Evolutionary conservation across 352 stramenopile genomes (phyloP).

Genomic region (Globisporangium irregulare): DNA sequence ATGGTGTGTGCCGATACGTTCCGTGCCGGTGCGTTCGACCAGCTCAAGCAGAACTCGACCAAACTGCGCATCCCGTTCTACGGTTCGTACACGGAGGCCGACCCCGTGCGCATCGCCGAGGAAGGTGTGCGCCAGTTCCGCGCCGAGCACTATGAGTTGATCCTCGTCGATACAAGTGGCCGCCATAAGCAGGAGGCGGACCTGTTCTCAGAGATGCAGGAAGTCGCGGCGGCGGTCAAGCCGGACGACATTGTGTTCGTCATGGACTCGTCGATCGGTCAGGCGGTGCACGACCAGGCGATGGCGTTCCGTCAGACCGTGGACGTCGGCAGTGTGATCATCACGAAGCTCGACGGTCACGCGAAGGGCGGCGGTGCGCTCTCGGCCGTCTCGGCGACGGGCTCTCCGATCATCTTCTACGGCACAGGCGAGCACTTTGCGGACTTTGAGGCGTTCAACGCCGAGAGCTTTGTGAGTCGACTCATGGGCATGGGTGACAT

Average conservation of each 20-base stretch:
- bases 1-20: conserved; percentile 99
- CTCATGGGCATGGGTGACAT: conserved; percentile 98
- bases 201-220: conserved; percentile 99
- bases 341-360: conserved; percentile 99
- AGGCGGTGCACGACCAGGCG: conserved; percentile 97
- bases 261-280: conserved; percentile 99
- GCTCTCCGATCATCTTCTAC: conserved; percentile 98
- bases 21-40: conserved; percentile 97
- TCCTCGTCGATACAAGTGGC: conserved; percentile 99
- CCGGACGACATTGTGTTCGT: conserved; percentile 99
- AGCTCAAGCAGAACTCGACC: conserved; percentile 99
- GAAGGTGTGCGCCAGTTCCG: conserved; percentile 97
- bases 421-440: conserved; percentile 98
- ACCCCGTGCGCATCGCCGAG: conserved; percentile 97
- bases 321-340: conserved; percentile 97
- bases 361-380: conserved; percentile 98
- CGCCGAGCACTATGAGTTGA: conserved; percentile 97
- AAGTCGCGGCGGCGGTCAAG: conserved; percentile 94
- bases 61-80: conserved; percentile 99
- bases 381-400: conserved; percentile 96
- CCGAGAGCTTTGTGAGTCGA: conserved; percentile 97
- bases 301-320: conserved; percentile 95
- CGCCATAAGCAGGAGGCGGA: conserved; percentile 98
- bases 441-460: conserved; percentile 98
- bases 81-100: conserved; percentile 97